Conservation (phyloP, 2,329 filamentous ascomycete species). For the Pseudogymnoascus verrucosus region DNA sequence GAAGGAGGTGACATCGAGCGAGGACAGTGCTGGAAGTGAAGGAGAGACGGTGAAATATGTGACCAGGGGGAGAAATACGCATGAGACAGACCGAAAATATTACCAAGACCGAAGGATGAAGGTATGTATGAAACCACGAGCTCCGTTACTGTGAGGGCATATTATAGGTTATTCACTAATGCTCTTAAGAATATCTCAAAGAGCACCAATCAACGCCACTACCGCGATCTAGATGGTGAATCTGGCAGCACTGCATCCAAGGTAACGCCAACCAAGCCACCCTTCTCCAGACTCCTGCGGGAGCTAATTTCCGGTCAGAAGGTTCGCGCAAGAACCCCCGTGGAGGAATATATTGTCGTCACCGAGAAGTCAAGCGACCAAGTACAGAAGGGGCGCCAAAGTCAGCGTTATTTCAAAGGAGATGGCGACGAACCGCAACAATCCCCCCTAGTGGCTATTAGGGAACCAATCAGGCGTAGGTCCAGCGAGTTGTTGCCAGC, state of each 20-base stretch:
- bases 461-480: neutral
- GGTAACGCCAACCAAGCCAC: neutral
- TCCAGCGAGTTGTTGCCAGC: neutral
- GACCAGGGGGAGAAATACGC: neutral
- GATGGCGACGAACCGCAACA: neutral
- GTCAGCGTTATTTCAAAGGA: neutral
- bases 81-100: neutral
- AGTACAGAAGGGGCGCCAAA: neutral
- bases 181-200: neutral
- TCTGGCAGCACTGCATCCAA: neutral
- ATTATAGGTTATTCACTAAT: neutral
- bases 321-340: neutral
- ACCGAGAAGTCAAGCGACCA: neutral
- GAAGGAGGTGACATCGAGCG: neutral
- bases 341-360: neutral
- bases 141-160: neutral
- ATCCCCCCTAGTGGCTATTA: neutral
- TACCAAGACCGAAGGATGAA: slow-evolving; percentile 6
- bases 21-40: neutral
- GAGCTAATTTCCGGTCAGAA: neutral
- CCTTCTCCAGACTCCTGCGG: neutral
- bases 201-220: neutral
- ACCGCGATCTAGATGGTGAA: neutral
- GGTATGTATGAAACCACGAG: neutral
- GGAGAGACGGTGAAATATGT: neutral